Evolutionary conservation across 768 basidiomycete species (phyloP), one percentile per base, ranked within the genome.

Genomic region (Clavaria fumosa): DNA sequence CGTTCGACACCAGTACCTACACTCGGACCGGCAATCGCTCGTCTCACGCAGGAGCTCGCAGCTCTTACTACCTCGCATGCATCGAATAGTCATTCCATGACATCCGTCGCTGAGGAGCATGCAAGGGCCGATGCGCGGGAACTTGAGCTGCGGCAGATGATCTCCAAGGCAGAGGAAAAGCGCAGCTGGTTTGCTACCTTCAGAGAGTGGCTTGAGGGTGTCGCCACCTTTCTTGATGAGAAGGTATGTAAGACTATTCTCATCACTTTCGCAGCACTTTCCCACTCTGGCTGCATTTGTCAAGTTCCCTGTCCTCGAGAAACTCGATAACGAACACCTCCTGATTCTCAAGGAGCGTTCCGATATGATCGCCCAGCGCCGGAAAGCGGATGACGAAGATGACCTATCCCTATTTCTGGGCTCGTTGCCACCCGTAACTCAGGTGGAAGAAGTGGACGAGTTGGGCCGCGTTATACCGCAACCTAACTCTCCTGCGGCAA

Each of bases 201-300:
- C 59, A 67, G 61, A 37, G 80, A 84, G 24, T 85, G 82, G 78
- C 57, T 85, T 0, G 86, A 89, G 53, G 71, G 70, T 42, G 70
- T 89, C 5, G 86, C 81, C 3, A 69, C 69, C n/a, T 89, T 90
- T 53, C 60, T 90, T 14, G 86, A 90, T 48, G 81, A 83, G 58
- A 90, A 90, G 74, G 85, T 82, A 14, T 42, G 33, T 33, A 20
- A 34, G 12, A 30, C 18, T n/a, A 14, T 5, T 23, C 17, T 37
- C 44, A n/a, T n/a, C n/a, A 32, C 7, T 31, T 31, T 11, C 21
- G 37, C n/a, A 4, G 6, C 10, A 3, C 11, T 20, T 14, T 36
- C n/a, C 11, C 9, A 11, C 12, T 10, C 19, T 28, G 37, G 43
- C 14, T 39, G 35, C 24, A 35, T 40, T 34, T 31, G 21, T 31